Conservation (phyloP, 495 filamentous ascomycete genomes). For the Aspergillus baeticus region DNA sequence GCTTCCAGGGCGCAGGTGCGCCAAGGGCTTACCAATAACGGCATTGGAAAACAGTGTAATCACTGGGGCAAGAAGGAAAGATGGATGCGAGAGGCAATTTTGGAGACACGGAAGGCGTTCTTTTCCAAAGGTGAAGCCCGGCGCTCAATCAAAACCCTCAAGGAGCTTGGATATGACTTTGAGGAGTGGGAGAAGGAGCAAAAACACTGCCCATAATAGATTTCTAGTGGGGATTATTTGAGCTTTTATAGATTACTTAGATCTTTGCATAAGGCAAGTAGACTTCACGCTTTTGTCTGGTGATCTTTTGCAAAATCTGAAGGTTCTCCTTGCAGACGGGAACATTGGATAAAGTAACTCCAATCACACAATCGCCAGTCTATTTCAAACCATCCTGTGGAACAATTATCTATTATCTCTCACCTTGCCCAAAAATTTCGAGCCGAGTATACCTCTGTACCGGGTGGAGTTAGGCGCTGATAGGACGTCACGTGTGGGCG, state of each 20-base stretch:
- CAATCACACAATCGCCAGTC: too few species aligned
- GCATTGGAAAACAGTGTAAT: conserved; percentile 61
- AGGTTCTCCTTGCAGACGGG: too few species aligned
- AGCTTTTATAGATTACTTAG: conserved; percentile 1
- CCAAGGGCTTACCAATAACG: conserved; percentile 42
- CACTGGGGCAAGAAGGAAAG: conserved; percentile 64
- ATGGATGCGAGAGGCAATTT: conserved; percentile 59
- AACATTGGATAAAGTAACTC: too few species aligned
- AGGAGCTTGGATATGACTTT: conserved; percentile 62
- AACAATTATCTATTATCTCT: too few species aligned
- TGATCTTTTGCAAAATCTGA: too few species aligned
- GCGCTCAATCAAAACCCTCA: conserved; percentile 42
- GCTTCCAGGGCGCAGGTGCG: conserved; percentile 42
- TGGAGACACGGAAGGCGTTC: conserved; percentile 57
- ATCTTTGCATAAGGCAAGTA: background rate
- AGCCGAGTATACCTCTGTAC: background rate
- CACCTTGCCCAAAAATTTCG: too few species aligned
- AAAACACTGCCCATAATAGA: conserved; percentile 11
- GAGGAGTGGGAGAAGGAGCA: conserved; percentile 36
- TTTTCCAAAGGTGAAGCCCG: conserved; percentile 44
- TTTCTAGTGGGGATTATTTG: background rate
- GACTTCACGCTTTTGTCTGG: background rate
- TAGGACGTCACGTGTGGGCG: conserved; percentile 22
- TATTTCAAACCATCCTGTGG: too few species aligned
- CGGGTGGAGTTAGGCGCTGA: conserved; percentile 17